Evolutionary conservation across 1,284 basidiomycete genomes (phyloP), one percentile per base, ranked within the genome.

Genomic region (Ganoderma meredithae): DNA sequence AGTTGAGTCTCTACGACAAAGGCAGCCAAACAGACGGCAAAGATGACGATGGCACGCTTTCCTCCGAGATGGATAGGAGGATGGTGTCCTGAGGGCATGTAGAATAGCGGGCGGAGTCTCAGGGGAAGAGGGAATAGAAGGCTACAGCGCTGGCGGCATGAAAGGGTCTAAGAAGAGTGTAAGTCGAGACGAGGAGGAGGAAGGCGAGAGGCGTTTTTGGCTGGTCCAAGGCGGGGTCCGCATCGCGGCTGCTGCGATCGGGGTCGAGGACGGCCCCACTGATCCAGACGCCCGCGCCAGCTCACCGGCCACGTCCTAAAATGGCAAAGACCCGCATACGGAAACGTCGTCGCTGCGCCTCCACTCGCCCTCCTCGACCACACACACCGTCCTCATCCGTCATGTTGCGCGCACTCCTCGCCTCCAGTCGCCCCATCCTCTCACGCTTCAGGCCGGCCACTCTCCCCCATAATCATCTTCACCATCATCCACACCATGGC

Each of bases 1-100:
- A 92, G 82, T 74, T 93, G 87, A 56, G 87, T 91, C 81, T 94
- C 91, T 44, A 76, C 77, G 0, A 93, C 91, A 73, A 93, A 94
- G 0, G 88, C 87, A 60, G 89, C 55, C 63, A 91, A 84, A 44
- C 82, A 83, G 64, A 82, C 73, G 19, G 84, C 75, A 73, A 93
- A 87, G 27, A 92, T 76, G 40, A 82, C 76, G n/a, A 86, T 77
- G 5, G 87, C 83, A 36, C 74, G 69, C 59, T 73, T 76, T 40
- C 80, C 80, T 39, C 79, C 80, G 41, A 80, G 62, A 61, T 70
- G 71, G 53, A 70, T 74, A 70, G 43, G 69, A 41, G 66, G 52
- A 44, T 72, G 76, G 71, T 75, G 76, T 72, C 73, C 75, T 27
- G 69, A 69, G 41, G 76, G 59, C 70, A 81, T 81, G 41, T 74